A percentile compares a stretch with the other conserved stretches of the same genome.
These are phyloP conservation scores for Buddleja alternifolia DNA, from an alignment of 257 asterid species.

Conservation along the genomic window DNA sequence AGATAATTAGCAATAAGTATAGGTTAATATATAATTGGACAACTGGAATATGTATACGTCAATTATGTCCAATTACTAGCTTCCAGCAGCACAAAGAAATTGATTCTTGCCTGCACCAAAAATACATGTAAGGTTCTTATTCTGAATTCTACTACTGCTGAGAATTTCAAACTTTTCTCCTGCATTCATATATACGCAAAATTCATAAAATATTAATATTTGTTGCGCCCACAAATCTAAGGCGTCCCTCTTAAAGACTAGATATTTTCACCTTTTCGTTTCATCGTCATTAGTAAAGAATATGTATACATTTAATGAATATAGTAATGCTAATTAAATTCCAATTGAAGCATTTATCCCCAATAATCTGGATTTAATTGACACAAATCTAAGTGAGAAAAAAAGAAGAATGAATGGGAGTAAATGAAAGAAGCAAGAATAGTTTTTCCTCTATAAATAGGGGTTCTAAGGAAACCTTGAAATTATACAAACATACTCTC, in stretches of 20 bases:
- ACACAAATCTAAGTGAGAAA: neutral
- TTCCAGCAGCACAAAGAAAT: constrained; percentile 30
- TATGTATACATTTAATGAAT: constrained; percentile 16
- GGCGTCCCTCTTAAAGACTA: neutral
- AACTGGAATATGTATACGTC: constrained; percentile 29
- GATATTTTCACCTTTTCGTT: neutral
- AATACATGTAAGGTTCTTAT: constrained; percentile 36
- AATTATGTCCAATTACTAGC: constrained; percentile 30
- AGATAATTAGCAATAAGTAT: neutral
- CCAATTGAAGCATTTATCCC: constrained; percentile 18
- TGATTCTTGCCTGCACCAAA: constrained; percentile 32
- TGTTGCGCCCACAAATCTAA: constrained; percentile 21
- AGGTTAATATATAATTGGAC: neutral
- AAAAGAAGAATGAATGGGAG: neutral
- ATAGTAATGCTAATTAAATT: constrained; percentile 22
- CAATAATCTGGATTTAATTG: constrained; percentile 18
- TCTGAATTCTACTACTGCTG: constrained; percentile 25
- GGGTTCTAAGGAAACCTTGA: constrained; percentile 26
- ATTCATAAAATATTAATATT: constrained; percentile 6
- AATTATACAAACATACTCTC: constrained; percentile 16
- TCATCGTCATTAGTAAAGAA: neutral
- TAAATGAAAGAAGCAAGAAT: neutral
- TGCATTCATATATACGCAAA: constrained; percentile 1
- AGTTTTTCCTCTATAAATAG: constrained; percentile 40
- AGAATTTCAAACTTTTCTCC: constrained; percentile 18